Base-by-base conservation (phyloP, 768 basidiomycete genomes). In the Leccinum olivaceopallidum region DNA sequence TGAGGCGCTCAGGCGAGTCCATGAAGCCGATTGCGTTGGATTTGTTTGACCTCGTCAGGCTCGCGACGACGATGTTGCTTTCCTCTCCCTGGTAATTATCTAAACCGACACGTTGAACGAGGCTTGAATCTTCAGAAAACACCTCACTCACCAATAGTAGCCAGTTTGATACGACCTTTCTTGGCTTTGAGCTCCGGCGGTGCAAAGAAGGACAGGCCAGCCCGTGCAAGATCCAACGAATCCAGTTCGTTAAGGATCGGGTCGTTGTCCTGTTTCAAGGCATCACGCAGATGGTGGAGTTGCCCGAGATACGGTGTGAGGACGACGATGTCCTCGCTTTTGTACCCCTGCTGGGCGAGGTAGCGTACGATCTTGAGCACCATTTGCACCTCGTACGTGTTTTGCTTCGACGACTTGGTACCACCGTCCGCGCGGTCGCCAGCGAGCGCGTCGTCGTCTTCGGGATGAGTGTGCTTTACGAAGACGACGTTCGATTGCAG, bases 71-170 rank as follows among this genome's bases (percentile, higher is more conserved):
- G 54, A 90, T 84, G 26, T 89, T 80, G 56, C 85, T 84, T 67
- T 90, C 88, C 65, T 90, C 88, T 10, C 88, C 88, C 64, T 90
- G 88, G 61, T 88, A 90, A 65, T 90, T 90, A 61, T 90, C 88
- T 89, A 57, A 10, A 18, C 13, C n/a, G 13, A 3, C 5, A 13
- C 9, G n/a, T 42, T 28, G 16, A 20, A 48, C 6, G 3, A 6
- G 0, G 10, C 20, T 10, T 18, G 36, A 16, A 12, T 3, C n/a
- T 39, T 10, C 24, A 5, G 50, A 6, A 32, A 13, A 2, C 1
- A 12, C 44, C 4, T 47, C 18, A 1, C 76, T 26, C 59, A 87
- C 88, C 88, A 10, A 90, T 88, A 0, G 88, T 90, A 0, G 87
- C 83, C 2, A 90, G 68, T n/a, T 82, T 80, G 22, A 90, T 73